Evolutionary conservation across 106 monocot genomes (phyloP), one percentile per base, ranked within the genome.

Genomic region (Narthecium ossifragum): DNA sequence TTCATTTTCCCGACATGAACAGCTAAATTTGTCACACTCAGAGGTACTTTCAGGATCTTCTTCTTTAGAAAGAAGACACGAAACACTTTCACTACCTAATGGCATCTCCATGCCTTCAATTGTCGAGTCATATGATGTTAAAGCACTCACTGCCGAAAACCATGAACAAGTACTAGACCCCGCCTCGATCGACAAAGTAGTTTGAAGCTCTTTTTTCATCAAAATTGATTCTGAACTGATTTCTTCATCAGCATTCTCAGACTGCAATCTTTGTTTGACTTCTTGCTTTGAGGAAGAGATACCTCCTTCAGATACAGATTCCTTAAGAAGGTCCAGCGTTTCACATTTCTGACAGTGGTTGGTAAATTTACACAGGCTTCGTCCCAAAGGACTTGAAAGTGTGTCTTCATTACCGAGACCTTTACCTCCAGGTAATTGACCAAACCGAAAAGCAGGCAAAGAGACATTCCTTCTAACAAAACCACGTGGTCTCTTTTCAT

Each of bases 381-480:
- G 12, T 34, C 13, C 7, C 30, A 26, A 29, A 28, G 14, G 12
- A 11, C 15, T 18, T 15, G 22, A 30, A 31, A 46, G 24, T 29
- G 13, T 55, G 3, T 57, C 60, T 56, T 62, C 62, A 31, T 63
- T 48, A 30, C 51, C 46, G 9, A 27, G 38, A 25, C 64, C 79
- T 30, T 66, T 79, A 37, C 77, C 84, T 26, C 27, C 52, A 29
- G 31, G 62, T 15, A 85, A 64, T 8, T 72, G 34, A 9, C 56
- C 61, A 9, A 70, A 18, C 10, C 59, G 26, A 38, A 82, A 53
- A 37, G 65, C 53, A 22, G 83, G 80, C 0, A 80, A 64, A 29
- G 85, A 89, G 52, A 56, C 60, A 45, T 70, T 80, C 34, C 72
- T 86, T 53, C 73, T 74, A 47, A 65, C 30, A 37, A 29, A 21